Base-by-base conservation (phyloP, 192 early-diverging fungal species). In the Polychytrium aggregatum region DNA sequence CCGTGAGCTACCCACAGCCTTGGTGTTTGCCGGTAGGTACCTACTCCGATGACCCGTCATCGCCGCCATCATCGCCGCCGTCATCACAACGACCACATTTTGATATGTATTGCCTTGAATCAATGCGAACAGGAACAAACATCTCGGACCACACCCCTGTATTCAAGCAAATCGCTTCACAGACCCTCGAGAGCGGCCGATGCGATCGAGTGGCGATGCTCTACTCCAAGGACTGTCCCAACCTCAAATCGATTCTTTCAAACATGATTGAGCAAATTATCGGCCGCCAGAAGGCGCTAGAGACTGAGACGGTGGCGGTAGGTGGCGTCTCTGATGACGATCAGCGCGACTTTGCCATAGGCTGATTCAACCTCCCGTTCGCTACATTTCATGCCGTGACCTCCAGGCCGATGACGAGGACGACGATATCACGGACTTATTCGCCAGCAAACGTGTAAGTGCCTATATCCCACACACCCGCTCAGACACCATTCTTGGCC, bases 121-220 rank as follows among this genome's bases (percentile, higher is more conserved):
- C 34, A 55, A 16, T 9, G 18, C 20, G 21, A 21, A 46, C 50
- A 60, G 75, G 72, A 40, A 76, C 81, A 54, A 90, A 90, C 50
- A 80, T 73, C 0, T 77, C 79, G 26, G 87, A 90, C 57, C 83
- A 90, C 36, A 76, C 75, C 45, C 65, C 72, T 21, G 67, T 85
- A 9, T 90, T 87, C 48, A 55, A 59, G 41, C 74, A 79, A 46
- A 72, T 90, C 18, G 70, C 75, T 37, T 42, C n/a, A 50, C 56
- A 57, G 41, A n/a, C 60, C 75, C 41, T 36, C 5, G 26, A 17
- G 25, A 29, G 30, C 47, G n/a, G 7, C 17, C 27, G 21, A 29
- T n/a, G n/a, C 0, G 60, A 78, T 46, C 60, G 72, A 43, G 82
- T 84, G 2, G 82, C 77, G 1, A 59, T 77, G 30, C 56, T 90